Evolutionary conservation across 73 alveolate genomes (phyloP).

Genomic region (Tetrahymena thermophila): DNA sequence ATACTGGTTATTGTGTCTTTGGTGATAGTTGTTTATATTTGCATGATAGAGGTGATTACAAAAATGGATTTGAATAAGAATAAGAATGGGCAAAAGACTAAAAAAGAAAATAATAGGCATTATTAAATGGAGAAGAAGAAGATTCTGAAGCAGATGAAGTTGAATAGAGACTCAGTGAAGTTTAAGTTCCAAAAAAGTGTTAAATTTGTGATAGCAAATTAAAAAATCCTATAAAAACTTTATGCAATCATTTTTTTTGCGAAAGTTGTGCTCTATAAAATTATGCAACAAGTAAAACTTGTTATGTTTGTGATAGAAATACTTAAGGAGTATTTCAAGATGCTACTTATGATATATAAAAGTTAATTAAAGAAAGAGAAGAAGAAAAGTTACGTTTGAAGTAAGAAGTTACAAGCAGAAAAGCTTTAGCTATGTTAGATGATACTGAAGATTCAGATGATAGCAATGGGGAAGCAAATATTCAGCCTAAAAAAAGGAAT

Average conservation of each 20-base stretch:
- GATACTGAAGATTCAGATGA: not conserved
- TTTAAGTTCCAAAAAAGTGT: slow-evolving; percentile 47
- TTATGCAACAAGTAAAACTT: slow-evolving; percentile 36
- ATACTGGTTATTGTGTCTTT: slow-evolving; percentile 89
- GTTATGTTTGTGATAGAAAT: slow-evolving; percentile 58
- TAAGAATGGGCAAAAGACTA: slow-evolving; percentile 64
- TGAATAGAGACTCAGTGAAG: slow-evolving; percentile 40
- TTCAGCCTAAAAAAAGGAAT: not conserved
- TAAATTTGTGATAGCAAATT: slow-evolving; percentile 53
- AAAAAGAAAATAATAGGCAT: slow-evolving; percentile 47
- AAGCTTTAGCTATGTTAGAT: not conserved
- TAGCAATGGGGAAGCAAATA: not conserved
- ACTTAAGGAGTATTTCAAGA: slow-evolving; percentile 78
- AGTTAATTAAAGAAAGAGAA: slow-evolving; percentile 6
- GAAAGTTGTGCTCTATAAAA: slow-evolving; percentile 63
- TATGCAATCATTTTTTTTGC: slow-evolving; percentile 75
- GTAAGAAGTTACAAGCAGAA: not conserved
- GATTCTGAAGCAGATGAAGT: slow-evolving; percentile 49
- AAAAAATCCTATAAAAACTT: slow-evolving; percentile 48
- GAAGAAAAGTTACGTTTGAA: not conserved
- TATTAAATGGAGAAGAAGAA: slow-evolving; percentile 17
- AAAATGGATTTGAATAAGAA: slow-evolving; percentile 88
- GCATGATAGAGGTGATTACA: slow-evolving; percentile 95
- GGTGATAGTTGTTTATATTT: slow-evolving; percentile 91
- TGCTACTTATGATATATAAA: slow-evolving; percentile 21